Base-by-base conservation (phyloP, 352 stramenopile species). In the Globisporangium uncinulatum region DNA sequence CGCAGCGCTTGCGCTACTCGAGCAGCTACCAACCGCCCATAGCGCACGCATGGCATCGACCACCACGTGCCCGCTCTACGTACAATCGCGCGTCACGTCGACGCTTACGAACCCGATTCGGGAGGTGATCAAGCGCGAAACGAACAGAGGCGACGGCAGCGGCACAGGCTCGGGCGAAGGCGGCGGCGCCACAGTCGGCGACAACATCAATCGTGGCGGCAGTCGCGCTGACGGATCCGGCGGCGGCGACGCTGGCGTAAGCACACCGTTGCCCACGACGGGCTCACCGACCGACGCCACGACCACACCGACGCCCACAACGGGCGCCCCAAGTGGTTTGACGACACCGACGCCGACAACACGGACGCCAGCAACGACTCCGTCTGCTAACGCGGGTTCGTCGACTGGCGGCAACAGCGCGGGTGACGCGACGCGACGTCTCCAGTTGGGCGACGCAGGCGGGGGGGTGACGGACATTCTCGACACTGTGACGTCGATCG, bases 81-180 rank as follows among this genome's bases (percentile, higher is more conserved):
- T 89, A 34, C 81, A 91, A 59, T 76, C 74, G 24, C 32, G 61
- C 36, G 71, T 83, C 15, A 65, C 69, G 48, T 91, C 81, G 24
- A 89, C 81, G 54, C 75, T 91, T 20, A 65, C 63, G 32, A 67
- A 79, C 51, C 80, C 77, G 55, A 80, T 83, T 42, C 81, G 68
- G 10, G 71, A 79, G 48, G 43, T 79, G 20, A 63, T 79, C 15
- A 66, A 58, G 32, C 53, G 63, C 5, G 51, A 21, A 10, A 53
- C 51, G 15, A 62, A 47, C 29, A 49, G 39, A 0, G 36, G 49
- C 34, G 54, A 54, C 6, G 41, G 56, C 15, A 49, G 54, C 10
- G 37, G 53, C 36, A 36, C 54, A 4, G 19, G 39, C 19, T 63
- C 52, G 29, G 47, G 32, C 20, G 52, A 13, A 7, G 45, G 36